These are phyloP conservation scores for Kodamaea kaohsiungensis DNA, from an alignment of 805 yeast species.

Conservation along the genomic window DNA sequence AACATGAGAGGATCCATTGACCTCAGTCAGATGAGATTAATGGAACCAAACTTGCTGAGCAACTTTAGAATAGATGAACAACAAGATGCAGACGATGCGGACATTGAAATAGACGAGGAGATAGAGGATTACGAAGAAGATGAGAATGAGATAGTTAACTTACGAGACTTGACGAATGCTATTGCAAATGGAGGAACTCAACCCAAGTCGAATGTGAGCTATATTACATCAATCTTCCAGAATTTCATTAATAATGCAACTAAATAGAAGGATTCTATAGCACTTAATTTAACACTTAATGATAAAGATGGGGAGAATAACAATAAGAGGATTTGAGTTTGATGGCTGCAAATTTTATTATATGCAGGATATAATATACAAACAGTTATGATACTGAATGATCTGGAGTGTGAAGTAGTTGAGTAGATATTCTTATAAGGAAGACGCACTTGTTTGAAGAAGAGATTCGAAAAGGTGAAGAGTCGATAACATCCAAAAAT, in stretches of 20 bases:
- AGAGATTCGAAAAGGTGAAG: too few species aligned
- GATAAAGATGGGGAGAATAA: too few species aligned
- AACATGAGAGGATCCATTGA: neutral
- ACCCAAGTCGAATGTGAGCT: slow-evolving; percentile 25
- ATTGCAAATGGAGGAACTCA: slow-evolving; percentile 11
- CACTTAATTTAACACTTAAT: too few species aligned
- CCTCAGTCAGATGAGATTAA: slow-evolving; percentile 26
- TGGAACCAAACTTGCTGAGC: slow-evolving; percentile 35
- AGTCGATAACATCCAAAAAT: too few species aligned
- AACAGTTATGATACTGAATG: too few species aligned
- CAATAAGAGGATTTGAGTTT: too few species aligned
- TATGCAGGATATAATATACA: too few species aligned
- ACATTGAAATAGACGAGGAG: slow-evolving; percentile 23
- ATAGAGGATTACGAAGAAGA: slow-evolving; percentile 25
- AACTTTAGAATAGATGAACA: slow-evolving; percentile 40
- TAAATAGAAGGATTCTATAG: neutral
- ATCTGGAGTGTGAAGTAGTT: too few species aligned
- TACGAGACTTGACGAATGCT: slow-evolving; percentile 23
- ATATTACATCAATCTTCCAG: slow-evolving; percentile 38
- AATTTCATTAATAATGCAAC: slow-evolving; percentile 35
- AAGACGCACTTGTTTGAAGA: too few species aligned
- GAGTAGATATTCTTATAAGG: too few species aligned
- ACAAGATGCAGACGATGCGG: slow-evolving; percentile 24
- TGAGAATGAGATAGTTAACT: slow-evolving; percentile 24
- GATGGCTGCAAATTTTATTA: too few species aligned